A percentile compares a stretch with the other conserved stretches of the same genome.
These are phyloP conservation scores for Sequoia sempervirens DNA, from an alignment of 75 land plant genomes.

Conservation along the genomic window DNA sequence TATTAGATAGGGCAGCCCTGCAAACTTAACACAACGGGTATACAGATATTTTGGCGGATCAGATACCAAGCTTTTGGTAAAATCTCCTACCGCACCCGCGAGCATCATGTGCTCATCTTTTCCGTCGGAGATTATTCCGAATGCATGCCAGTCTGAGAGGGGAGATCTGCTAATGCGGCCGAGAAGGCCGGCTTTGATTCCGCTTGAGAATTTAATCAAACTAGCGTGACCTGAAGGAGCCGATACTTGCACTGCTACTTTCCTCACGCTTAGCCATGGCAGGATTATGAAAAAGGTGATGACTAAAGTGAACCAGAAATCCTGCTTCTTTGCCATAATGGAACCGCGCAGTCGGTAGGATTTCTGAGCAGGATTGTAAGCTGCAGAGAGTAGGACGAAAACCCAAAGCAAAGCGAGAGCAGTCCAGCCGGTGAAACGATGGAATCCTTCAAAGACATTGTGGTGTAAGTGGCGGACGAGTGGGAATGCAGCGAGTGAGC, in stretches of 20 bases:
- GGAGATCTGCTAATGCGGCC: slow-evolving; percentile 48
- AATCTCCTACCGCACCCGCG: slow-evolving; percentile 66
- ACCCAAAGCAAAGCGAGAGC: slow-evolving; percentile 51
- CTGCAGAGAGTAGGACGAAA: slow-evolving; percentile 29
- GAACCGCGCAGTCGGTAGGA: slow-evolving; percentile 17
- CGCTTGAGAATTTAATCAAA: slow-evolving; percentile 49
- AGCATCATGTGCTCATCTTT: slow-evolving; percentile 52
- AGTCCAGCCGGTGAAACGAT: slow-evolving; percentile 50
- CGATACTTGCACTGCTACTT: slow-evolving; percentile 29
- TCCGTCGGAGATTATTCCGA: slow-evolving; percentile 55
- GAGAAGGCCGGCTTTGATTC: slow-evolving; percentile 35
- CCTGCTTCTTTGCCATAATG: slow-evolving; percentile 21
- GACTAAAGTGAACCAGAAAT: slow-evolving; percentile 46
- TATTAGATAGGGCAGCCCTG: slow-evolving; percentile 48
- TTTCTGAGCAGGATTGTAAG: slow-evolving; percentile 28
- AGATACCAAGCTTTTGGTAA: slow-evolving; percentile 44
- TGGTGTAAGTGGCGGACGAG: slow-evolving; percentile 59
- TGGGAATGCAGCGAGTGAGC: slow-evolving; percentile 49
- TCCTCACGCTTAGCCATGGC: slow-evolving; percentile 47
- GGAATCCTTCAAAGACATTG: slow-evolving; percentile 46
- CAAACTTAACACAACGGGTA: slow-evolving; percentile 42
- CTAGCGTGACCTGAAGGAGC: slow-evolving; percentile 42
- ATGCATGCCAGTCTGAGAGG: slow-evolving; percentile 62
- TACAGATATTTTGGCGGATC: slow-evolving; percentile 50
- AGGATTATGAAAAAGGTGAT: slow-evolving; percentile 44